Percentiles rank a stretch among this genome's conserved stretches.
Evolutionary conservation across 768 basidiomycete genomes (phyloP).

Genomic region (Trametes gibbosa): DNA sequence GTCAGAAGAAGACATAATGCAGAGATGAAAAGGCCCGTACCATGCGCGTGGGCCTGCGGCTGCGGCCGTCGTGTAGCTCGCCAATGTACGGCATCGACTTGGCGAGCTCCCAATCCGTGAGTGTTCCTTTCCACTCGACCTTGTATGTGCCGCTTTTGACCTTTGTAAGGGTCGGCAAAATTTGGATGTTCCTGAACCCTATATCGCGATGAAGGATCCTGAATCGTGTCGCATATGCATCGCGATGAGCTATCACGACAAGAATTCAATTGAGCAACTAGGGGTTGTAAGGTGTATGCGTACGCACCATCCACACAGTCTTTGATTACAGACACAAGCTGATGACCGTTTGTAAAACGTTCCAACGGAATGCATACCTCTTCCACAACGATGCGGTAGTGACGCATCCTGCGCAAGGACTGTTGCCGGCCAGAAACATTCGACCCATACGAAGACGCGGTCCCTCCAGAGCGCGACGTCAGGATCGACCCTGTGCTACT

Average conservation of each 20-base stretch:
- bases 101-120: constrained; percentile 7
- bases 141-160: neutral
- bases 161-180: neutral
- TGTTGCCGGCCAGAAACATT: neutral
- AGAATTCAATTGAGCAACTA: neutral
- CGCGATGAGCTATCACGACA: neutral
- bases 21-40: neutral
- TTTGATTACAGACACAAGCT: neutral
- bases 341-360: neutral
- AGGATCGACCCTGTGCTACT: neutral
- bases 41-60: neutral
- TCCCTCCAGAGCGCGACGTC: neutral
- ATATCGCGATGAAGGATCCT: constrained; percentile 10
- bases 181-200: constrained; percentile 4
- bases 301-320: constrained; percentile 1
- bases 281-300: neutral
- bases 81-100: neutral
- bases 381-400: constrained; percentile 4
- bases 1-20: too few species aligned
- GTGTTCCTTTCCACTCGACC: neutral
- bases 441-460: neutral
- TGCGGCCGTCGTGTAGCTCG: neutral
- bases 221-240: neutral
- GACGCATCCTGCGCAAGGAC: neutral
- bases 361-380: neutral